A percentile compares a stretch with the other conserved stretches of the same genome.
Evolutionary conservation across 495 filamentous ascomycete genomes (phyloP).

Genomic region (Pseudoneurospora amorphoporcata): DNA sequence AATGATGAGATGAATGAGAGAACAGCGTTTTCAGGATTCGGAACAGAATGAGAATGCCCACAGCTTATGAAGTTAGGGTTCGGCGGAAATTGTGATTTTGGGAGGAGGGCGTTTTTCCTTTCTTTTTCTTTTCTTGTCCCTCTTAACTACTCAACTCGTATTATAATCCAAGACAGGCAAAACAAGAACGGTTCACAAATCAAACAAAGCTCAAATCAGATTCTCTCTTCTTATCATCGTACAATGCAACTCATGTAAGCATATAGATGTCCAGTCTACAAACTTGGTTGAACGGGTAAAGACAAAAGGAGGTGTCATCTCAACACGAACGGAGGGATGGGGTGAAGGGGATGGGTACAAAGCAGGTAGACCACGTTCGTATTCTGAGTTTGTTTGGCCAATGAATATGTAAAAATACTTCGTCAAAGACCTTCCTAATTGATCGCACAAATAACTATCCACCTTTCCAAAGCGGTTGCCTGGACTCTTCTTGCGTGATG

Average conservation of each 20-base stretch:
- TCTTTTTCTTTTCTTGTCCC: background rate
- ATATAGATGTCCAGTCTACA: background rate
- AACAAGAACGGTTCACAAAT: background rate
- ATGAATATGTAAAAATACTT: background rate
- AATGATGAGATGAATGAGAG: background rate
- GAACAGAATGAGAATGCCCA: background rate
- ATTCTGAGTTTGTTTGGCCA: background rate
- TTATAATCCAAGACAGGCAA: background rate
- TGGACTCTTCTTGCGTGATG: background rate
- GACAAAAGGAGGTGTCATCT: background rate
- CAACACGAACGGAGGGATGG: background rate
- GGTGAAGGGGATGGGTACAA: background rate
- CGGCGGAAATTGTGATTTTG: background rate
- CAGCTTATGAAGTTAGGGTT: background rate
- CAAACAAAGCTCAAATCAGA: background rate
- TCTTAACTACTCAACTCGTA: background rate
- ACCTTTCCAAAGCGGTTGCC: background rate
- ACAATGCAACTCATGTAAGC: background rate
- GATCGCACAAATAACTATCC: background rate
- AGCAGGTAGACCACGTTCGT: background rate
- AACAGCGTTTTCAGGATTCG: conserved; percentile 7
- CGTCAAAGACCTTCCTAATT: background rate
- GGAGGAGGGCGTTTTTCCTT: background rate
- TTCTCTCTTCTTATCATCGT: background rate
- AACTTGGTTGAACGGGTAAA: background rate